Percentiles rank a stretch among this genome's conserved stretches.
phyloP scores from a whole-genome alignment of 768 basidiomycete genomes.

The Macrolepiota fuliginosa region DNA sequence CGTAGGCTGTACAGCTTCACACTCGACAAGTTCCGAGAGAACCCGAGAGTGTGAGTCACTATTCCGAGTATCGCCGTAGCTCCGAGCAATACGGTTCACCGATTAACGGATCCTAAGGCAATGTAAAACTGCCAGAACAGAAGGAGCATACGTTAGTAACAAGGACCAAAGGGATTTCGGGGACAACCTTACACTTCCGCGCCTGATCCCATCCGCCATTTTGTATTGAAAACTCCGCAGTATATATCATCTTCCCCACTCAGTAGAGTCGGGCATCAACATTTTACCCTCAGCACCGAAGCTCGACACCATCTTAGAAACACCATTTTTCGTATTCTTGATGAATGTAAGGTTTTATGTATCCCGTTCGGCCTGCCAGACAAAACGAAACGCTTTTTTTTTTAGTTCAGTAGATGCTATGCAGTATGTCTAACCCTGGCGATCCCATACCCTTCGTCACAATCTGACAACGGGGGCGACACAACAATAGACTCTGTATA shows the following conservation, averaged over 20 bases:
- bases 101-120: not conserved
- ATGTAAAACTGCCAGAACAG: not conserved
- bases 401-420: too few relatives aligned
- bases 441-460: too few relatives aligned
- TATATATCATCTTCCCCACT: not conserved
- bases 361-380: too few relatives aligned
- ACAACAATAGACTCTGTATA: too few relatives aligned
- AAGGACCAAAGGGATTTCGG: not conserved
- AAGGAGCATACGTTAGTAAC: not conserved
- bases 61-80: constrained; percentile 2
- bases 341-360: too few relatives aligned
- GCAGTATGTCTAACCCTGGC: too few relatives aligned
- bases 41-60: constrained; percentile 2
- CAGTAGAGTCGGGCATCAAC: not conserved
- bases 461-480: too few relatives aligned
- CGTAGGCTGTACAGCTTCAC: not conserved
- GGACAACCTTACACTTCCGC: not conserved
- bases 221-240: not conserved
- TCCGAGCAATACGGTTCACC: not conserved
- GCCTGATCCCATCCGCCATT: not conserved
- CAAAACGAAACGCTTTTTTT: too few relatives aligned
- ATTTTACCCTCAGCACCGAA: too few relatives aligned
- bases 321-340: too few relatives aligned
- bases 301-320: too few relatives aligned
- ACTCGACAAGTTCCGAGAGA: constrained; percentile 3